phyloP scores from a whole-genome alignment of 192 early-diverging fungal genomes.

The Mortierella hygrophila region DNA sequence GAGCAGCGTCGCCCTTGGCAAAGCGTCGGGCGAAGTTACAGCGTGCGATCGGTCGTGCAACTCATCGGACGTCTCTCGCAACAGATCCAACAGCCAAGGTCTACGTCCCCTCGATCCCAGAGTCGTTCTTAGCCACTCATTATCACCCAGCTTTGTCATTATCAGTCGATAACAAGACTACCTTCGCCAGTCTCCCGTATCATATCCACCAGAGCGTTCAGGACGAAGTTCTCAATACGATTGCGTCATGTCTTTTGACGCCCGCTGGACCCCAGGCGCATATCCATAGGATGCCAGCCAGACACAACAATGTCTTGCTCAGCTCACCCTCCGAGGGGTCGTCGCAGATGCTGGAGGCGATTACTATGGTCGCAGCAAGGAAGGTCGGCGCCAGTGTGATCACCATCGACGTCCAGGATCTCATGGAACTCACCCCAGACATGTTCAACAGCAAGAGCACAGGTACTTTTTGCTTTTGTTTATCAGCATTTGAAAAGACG shows the following conservation, averaged over 20 bases:
- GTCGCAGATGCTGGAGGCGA: constrained; percentile 54
- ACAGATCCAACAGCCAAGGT: constrained; percentile 14
- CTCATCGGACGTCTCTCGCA: not conserved
- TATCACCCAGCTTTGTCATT: constrained; percentile 12
- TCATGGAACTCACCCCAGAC: constrained; percentile 65
- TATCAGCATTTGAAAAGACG: not conserved
- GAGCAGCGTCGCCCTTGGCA: not conserved
- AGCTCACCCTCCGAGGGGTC: constrained; percentile 59
- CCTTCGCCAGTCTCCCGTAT: constrained; percentile 24
- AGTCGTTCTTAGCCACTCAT: constrained; percentile 11
- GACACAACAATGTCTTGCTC: constrained; percentile 56
- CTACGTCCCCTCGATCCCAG: constrained; percentile 44
- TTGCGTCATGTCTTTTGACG: constrained; percentile 40
- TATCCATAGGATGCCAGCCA: constrained; percentile 40
- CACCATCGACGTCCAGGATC: constrained; percentile 69
- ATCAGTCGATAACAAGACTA: constrained; percentile 2
- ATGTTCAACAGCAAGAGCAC: constrained; percentile 50
- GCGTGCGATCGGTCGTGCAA: constrained; percentile 6
- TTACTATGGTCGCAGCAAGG: constrained; percentile 60
- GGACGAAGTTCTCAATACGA: constrained; percentile 27
- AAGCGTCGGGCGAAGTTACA: constrained; percentile 13
- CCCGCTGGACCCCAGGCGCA: constrained; percentile 15
- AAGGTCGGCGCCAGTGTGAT: constrained; percentile 70
- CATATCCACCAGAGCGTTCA: constrained; percentile 30
- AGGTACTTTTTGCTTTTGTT: constrained; percentile 14